Evolutionary conservation across 768 basidiomycete species (phyloP).

Genomic region (Hygrocybe coccinea): DNA sequence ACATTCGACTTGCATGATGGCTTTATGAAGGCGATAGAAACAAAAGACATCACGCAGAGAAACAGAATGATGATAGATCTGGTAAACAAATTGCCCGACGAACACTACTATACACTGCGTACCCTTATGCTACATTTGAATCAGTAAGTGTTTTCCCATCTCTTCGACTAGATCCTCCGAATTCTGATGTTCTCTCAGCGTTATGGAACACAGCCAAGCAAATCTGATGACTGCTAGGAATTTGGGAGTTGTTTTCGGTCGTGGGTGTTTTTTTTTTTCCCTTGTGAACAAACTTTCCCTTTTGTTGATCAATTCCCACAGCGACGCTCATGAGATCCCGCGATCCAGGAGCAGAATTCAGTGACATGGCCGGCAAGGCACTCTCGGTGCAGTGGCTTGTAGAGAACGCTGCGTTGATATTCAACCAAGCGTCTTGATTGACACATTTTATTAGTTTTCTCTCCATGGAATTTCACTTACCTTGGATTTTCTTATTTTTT

Average conservation of each 20-base stretch:
- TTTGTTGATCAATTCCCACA: conserved; percentile 31
- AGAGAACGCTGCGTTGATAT: conserved; percentile 71
- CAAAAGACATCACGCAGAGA: conserved; percentile 60
- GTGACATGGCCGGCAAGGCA: conserved; percentile 96
- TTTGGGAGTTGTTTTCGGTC: conserved; percentile 95
- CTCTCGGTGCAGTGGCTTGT: conserved; percentile 91
- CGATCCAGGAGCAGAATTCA: conserved; percentile 84
- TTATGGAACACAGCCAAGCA: conserved; percentile 59
- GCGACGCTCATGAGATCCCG: conserved; percentile 92
- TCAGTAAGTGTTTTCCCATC: conserved; percentile 49
- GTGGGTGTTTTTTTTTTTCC: conserved; percentile 48
- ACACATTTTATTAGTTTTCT: not conserved
- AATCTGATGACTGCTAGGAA: conserved; percentile 96
- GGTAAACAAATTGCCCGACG: conserved; percentile 72
- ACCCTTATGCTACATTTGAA: conserved; percentile 83
- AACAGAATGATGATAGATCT: conserved; percentile 58
- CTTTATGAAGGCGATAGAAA: conserved; percentile 72
- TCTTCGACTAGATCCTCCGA: conserved; percentile 1
- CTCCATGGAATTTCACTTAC: not conserved
- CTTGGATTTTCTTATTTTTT: conserved; percentile 12
- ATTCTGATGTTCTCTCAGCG: conserved; percentile 35
- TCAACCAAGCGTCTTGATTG: conserved; percentile 21
- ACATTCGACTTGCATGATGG: conserved; percentile 89
- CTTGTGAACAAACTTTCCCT: not conserved
- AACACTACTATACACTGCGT: conserved; percentile 83